These are phyloP conservation scores for Acer yangbiense DNA, from an alignment of 345 rosid species.

Conservation along the genomic window DNA sequence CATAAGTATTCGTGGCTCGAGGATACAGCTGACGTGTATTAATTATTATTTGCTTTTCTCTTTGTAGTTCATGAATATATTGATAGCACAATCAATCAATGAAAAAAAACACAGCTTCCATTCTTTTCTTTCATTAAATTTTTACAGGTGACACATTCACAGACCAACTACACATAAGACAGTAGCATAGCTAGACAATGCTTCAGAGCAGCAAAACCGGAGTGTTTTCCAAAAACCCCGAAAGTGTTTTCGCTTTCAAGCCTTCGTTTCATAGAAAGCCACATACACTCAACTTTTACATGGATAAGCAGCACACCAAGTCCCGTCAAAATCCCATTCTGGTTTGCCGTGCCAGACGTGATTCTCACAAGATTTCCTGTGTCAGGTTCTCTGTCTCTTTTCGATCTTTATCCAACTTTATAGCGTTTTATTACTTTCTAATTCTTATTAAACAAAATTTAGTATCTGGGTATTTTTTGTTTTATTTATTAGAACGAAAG, in stretches of 20 bases:
- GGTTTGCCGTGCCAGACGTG: conserved; percentile 25
- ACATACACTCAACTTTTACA: conserved; percentile 11
- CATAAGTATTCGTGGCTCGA: no score
- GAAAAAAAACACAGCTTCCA: no score
- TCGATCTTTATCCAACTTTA: not conserved
- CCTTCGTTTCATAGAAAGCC: conserved; percentile 3
- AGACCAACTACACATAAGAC: no score
- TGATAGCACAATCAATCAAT: no score
- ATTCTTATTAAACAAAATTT: not conserved
- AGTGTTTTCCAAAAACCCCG: conserved; percentile 1
- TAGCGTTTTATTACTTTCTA: not conserved
- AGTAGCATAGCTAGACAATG: no score
- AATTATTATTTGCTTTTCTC: no score
- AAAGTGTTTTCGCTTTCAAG: not conserved
- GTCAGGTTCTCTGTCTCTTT: not conserved
- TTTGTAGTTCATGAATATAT: no score
- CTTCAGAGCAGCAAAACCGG: not conserved
- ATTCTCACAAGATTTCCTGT: conserved; percentile 27
- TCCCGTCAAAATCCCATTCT: conserved; percentile 21
- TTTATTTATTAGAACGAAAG: not conserved
- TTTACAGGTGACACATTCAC: no score
- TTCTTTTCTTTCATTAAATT: no score
- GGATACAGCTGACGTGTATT: no score
- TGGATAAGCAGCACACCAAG: conserved; percentile 20
- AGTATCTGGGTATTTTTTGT: not conserved